Evolutionary conservation across 139 green algal genomes (phyloP), one percentile per base, ranked within the genome.

Genomic region (Yamagishiella unicocca): DNA sequence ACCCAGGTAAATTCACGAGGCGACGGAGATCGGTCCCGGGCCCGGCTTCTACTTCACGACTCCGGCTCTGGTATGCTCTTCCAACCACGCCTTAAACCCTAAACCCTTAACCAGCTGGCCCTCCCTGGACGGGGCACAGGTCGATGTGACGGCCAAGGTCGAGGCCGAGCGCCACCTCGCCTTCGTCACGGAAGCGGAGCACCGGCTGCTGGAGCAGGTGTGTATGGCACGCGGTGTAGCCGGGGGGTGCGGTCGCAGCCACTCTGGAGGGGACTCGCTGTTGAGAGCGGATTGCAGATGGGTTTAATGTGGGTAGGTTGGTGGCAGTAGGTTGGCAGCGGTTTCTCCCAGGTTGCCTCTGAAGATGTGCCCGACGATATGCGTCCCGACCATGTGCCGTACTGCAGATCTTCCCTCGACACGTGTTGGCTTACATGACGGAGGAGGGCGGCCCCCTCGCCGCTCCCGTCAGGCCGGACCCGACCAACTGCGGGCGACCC

Each of bases 111-210:
- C n/a, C 58, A 14, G 19, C 58, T 6, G 27, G 58, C 58, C 58
- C 19, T 67, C 58, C 17, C 27, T 31, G 17, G 19, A 14, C 64
- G 29, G 40, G 6, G 8, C 64, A 5, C 66, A 73, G 66, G 43
- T 33, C 12, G 66, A 73, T 25, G 66, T 73, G 66, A 73, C 66
- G 2, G 66, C 66, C 31, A 73, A 73, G 66, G 66, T 73, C 31
- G 66, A 73, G 66, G 66, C 66, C 12, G 66, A 73, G 66, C 66
- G 66, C 31, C 66, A 73, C 31, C 42, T 73, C 31, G 66, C 66
- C 31, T 73, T 73, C 25, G 66, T 73, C 1, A 43, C 66, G 66
- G 66, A 73, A 33, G 66, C 66, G 1, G 66, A 73, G 66, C 66
- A 73, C 66, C 31, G 66, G 4, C 33, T 73, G 4, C 66, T 73